Conservation (phyloP, 2,329 filamentous ascomycete genomes). For the Coniochaeta ligniaria region DNA sequence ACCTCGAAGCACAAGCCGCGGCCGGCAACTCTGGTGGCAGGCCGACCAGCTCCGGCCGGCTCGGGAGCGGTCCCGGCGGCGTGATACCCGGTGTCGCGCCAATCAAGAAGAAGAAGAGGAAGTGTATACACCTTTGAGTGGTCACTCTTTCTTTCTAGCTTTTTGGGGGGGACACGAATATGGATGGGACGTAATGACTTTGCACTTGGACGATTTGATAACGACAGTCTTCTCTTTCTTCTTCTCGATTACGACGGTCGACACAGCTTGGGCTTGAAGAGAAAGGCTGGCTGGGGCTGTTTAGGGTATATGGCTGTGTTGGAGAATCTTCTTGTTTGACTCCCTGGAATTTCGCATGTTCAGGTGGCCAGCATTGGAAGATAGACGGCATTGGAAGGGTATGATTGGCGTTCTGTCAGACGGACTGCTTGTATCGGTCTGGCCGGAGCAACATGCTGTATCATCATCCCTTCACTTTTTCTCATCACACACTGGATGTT, state of each 20-base stretch:
- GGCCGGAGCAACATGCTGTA: neutral
- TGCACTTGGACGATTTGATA: slow-evolving; percentile 2
- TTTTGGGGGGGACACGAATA: neutral
- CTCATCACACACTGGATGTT: neutral
- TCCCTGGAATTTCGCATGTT: slow-evolving; percentile 7
- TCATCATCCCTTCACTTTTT: neutral
- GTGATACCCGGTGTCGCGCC: slow-evolving; percentile 30
- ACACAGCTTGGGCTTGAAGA: neutral
- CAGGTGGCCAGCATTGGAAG: slow-evolving; percentile 5
- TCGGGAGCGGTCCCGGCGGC: neutral
- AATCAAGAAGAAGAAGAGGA: slow-evolving; percentile 76
- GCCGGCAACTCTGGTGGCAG: slow-evolving; percentile 19
- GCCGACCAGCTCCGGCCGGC: slow-evolving; percentile 17
- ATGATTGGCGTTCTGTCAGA: neutral
- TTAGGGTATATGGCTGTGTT: neutral
- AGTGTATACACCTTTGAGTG: slow-evolving; percentile 68
- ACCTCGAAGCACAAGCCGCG: slow-evolving; percentile 43
- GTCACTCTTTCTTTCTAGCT: neutral
- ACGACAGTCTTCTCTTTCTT: slow-evolving; percentile 3
- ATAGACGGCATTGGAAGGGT: slow-evolving; percentile 8
- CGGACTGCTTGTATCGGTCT: neutral
- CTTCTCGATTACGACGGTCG: neutral
- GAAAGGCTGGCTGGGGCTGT: neutral
- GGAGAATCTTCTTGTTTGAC: neutral
- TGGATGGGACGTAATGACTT: neutral